phyloP scores from a whole-genome alignment of 2,329 filamentous ascomycete genomes.

The Ampelomyces quisqualis region DNA sequence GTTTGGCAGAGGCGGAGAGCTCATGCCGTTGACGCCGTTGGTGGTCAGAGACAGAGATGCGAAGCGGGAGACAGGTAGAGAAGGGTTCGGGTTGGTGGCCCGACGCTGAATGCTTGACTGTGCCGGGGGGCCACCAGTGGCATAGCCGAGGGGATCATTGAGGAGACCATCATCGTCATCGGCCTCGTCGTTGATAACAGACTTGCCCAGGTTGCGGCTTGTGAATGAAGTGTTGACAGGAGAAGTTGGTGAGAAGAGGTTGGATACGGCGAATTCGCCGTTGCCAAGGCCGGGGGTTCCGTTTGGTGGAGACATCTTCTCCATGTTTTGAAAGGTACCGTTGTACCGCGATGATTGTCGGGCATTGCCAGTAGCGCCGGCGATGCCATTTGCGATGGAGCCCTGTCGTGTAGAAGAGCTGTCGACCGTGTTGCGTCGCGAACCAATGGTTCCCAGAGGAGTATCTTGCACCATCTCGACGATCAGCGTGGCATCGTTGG shows the following conservation, averaged over 20 bases:
- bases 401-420: slow-evolving; percentile 46
- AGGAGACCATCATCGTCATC: slow-evolving; percentile 74
- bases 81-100: slow-evolving; percentile 70
- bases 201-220: slow-evolving; percentile 64
- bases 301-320: slow-evolving; percentile 63
- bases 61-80: slow-evolving; percentile 69
- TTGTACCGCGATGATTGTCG: slow-evolving; percentile 63
- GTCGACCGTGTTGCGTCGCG: slow-evolving; percentile 58
- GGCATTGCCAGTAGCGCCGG: slow-evolving; percentile 38
- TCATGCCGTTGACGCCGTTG: slow-evolving; percentile 47
- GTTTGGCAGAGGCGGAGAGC: slow-evolving; percentile 57
- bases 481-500: slow-evolving; percentile 60
- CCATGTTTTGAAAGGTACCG: slow-evolving; percentile 61
- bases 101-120: slow-evolving; percentile 60
- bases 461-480: slow-evolving; percentile 56
- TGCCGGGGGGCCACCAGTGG: slow-evolving; percentile 62
- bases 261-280: slow-evolving; percentile 63
- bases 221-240: slow-evolving; percentile 69
- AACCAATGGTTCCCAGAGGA: slow-evolving; percentile 44
- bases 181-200: slow-evolving; percentile 68
- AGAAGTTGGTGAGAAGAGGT: slow-evolving; percentile 70
- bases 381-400: slow-evolving; percentile 49
- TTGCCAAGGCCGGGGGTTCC: slow-evolving; percentile 55
- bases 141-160: slow-evolving; percentile 70
- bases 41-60: slow-evolving; percentile 71